These are phyloP conservation scores for Flaveria trinervia DNA, from an alignment of 129 eudicot genomes.

Conservation along the genomic window DNA sequence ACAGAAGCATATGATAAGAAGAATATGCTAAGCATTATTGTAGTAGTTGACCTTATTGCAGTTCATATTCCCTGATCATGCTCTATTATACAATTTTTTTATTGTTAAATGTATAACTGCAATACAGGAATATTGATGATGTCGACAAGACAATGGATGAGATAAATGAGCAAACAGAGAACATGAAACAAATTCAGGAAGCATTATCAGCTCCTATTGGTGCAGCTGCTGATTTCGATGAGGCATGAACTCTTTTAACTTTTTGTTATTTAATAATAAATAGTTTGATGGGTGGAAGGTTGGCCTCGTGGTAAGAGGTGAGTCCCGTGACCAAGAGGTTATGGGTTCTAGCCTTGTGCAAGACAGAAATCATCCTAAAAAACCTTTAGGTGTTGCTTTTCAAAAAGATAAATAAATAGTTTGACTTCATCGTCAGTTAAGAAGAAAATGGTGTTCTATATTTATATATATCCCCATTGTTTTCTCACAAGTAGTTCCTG, in stretches of 20 bases:
- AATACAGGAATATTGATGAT: conserved; percentile 54
- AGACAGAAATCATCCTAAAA: no score
- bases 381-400: no score
- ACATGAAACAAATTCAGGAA: conserved; percentile 57
- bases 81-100: not conserved
- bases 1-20: not conserved
- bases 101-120: not conserved
- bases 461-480: not conserved
- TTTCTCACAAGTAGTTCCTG: not conserved
- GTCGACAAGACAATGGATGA: conserved; percentile 69
- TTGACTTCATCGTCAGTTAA: not conserved
- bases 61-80: not conserved
- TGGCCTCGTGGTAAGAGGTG: no score
- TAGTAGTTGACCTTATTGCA: not conserved
- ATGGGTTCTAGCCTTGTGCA: no score
- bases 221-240: conserved; percentile 63
- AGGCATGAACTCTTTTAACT: conserved; percentile 28
- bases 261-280: not conserved
- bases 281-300: not conserved
- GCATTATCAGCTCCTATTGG: conserved; percentile 61
- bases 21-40: not conserved
- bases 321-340: no score
- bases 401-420: no score
- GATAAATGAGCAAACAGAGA: conserved; percentile 65
- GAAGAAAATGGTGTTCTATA: not conserved